Base-by-base conservation (phyloP, 1,139 yeast genomes). In the Geotrichum bryndzae region DNA sequence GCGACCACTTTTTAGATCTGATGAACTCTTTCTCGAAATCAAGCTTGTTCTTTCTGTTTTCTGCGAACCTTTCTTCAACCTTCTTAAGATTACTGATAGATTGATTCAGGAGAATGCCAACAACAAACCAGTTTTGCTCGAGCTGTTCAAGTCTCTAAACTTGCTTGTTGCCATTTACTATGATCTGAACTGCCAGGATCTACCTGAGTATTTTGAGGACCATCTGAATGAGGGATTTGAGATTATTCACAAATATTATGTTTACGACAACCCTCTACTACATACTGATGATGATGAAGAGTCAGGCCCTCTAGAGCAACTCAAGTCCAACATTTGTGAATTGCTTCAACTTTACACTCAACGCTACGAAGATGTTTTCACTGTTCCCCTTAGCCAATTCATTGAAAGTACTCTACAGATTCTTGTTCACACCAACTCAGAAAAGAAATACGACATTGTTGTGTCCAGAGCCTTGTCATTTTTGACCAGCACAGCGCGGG, bases 191-290 rank as follows among this genome's bases (percentile, higher is more conserved):
- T 92, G 97, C 75, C 99, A 95, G 76, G 99, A 95, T 76, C 87
- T 95, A 61, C 99, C 99, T 1, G 99, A 92, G 74, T 94, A 92
- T 73, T 95, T 95, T 72, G 99, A 95, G 76, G 99, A 95, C 74
- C 84, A 95, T 73, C 77, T 94, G 77, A 78, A 81, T 58, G 79
- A 78, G 41, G 91, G 96, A 61, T 89, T 95, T 95, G 80, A 80
- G 11, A 82, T 92, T 48, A 80, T 92, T 70, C 96, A 90, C 73
- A 88, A 88, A 73, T 94, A 91, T 72, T 79, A 94, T 65, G 76
- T 81, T 46, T 90, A 86, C 70, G 74, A 78, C 27, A 84, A 85
- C 63, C 77, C 82, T 0, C 66, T 85, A 53, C 72, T 87, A 23
- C 75, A 78, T 0, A 80, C 81, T 53, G 80, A 76, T n/a, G 87